A percentile compares a stretch with the other conserved stretches of the same genome.
Evolutionary conservation across 2,329 filamentous ascomycete species (phyloP).

Genomic region (Aureobasidium sp.): DNA sequence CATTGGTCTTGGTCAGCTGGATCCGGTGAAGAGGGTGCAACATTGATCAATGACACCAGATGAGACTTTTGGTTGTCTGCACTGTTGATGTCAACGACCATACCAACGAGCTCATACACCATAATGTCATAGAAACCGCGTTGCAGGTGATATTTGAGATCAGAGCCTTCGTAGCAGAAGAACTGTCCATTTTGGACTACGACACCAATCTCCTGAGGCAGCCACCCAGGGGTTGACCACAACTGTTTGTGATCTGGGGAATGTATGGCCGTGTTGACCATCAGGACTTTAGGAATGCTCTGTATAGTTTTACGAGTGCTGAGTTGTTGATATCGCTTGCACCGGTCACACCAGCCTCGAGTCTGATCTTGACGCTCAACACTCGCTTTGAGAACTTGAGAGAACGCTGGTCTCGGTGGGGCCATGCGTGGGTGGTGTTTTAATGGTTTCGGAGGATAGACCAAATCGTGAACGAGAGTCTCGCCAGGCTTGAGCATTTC

Average conservation of each 20-base stretch:
- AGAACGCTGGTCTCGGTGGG: slow-evolving; percentile 53
- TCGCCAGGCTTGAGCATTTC: slow-evolving; percentile 74
- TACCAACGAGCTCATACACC: slow-evolving; percentile 83
- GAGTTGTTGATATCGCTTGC: slow-evolving; percentile 82
- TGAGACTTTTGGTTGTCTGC: slow-evolving; percentile 81
- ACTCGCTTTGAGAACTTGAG: slow-evolving; percentile 83
- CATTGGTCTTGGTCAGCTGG: slow-evolving; percentile 60
- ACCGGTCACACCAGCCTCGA: slow-evolving; percentile 87
- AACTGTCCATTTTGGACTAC: slow-evolving; percentile 87
- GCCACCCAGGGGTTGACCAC: slow-evolving; percentile 84
- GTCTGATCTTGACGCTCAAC: slow-evolving; percentile 83
- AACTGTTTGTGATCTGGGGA: slow-evolving; percentile 65
- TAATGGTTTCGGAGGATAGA: slow-evolving; percentile 55
- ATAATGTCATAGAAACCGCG: slow-evolving; percentile 71
- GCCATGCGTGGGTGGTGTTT: slow-evolving; percentile 38
- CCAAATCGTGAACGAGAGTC: slow-evolving; percentile 75
- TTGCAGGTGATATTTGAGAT: slow-evolving; percentile 71
- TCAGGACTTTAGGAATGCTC: slow-evolving; percentile 72
- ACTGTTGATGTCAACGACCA: slow-evolving; percentile 83
- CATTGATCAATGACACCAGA: slow-evolving; percentile 83
- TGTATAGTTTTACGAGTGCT: slow-evolving; percentile 78
- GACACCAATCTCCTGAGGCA: slow-evolving; percentile 89
- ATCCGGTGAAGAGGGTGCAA: slow-evolving; percentile 56
- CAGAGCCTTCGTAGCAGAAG: slow-evolving; percentile 89
- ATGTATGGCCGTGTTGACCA: slow-evolving; percentile 73